Conservation (phyloP, 495 filamentous ascomycete species). For the Hypoxylon intermedium region DNA sequence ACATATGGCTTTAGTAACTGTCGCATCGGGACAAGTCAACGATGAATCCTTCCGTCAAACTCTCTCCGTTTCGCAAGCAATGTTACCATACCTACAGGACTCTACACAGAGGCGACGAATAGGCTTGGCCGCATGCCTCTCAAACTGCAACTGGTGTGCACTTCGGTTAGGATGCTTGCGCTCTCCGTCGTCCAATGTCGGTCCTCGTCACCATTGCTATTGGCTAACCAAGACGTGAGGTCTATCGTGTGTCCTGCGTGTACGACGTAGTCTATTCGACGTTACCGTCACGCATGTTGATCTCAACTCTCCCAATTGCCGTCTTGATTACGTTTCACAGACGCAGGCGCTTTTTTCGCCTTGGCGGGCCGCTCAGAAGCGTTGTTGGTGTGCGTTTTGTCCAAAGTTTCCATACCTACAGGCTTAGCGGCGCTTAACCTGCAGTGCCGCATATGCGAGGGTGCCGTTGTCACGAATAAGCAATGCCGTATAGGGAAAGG, state of each 20-base stretch:
- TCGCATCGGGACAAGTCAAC: constrained; percentile 23
- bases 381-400: constrained; percentile 13
- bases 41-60: constrained; percentile 31
- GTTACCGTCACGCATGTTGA: constrained; percentile 23
- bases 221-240: constrained; percentile 23
- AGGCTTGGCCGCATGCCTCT: constrained; percentile 31
- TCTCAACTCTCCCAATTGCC: constrained; percentile 29
- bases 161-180: constrained; percentile 34
- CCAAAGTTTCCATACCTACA: constrained; percentile 19
- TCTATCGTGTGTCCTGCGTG: constrained; percentile 26
- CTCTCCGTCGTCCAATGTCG: constrained; percentile 28
- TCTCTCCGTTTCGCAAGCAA: constrained; percentile 27
- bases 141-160: constrained; percentile 28
- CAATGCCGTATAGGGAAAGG: constrained; percentile 18
- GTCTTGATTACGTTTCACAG: constrained; percentile 31
- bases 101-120: constrained; percentile 30
- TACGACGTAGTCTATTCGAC: constrained; percentile 27
- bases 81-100: constrained; percentile 39
- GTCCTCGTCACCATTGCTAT: constrained; percentile 21
- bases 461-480: constrained; percentile 23
- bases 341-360: constrained; percentile 31
- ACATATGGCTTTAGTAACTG: constrained; percentile 6
- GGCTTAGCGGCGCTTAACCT: constrained; percentile 38
- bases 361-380: constrained; percentile 23
- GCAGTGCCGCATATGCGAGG: constrained; percentile 35